Percentiles rank a stretch among this genome's conserved stretches.
phyloP scores from a whole-genome alignment of 768 basidiomycete genomes.

The Russula dissimulans region DNA sequence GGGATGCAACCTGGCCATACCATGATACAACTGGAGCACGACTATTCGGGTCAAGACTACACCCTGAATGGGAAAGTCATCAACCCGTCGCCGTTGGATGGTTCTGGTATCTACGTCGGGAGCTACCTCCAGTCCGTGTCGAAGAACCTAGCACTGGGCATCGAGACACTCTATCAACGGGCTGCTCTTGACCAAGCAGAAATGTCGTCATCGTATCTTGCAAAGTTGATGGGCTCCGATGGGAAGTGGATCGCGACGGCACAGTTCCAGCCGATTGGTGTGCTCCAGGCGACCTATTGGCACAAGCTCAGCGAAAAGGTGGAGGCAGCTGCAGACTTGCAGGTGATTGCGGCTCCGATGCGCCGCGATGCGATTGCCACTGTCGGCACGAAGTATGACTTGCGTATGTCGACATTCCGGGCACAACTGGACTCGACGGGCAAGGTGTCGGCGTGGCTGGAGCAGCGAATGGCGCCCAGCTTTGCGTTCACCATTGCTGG shows the following conservation, averaged over 20 bases:
- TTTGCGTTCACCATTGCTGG: slow-evolving; percentile 93
- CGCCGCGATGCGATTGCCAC: slow-evolving; percentile 90
- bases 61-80: slow-evolving; percentile 77
- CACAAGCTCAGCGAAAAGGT: slow-evolving; percentile 93
- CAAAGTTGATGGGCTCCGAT: slow-evolving; percentile 63
- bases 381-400: slow-evolving; percentile 92
- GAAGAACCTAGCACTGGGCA: slow-evolving; percentile 80
- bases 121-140: slow-evolving; percentile 90
- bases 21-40: slow-evolving; percentile 92
- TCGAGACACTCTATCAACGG: slow-evolving; percentile 78
- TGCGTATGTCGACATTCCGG: slow-evolving; percentile 87
- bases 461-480: slow-evolving; percentile 91
- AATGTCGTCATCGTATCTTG: slow-evolving; percentile 63
- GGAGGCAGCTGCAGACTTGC: slow-evolving; percentile 92
- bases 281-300: slow-evolving; percentile 91
- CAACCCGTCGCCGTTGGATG: slow-evolving; percentile 83
- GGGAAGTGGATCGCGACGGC: slow-evolving; percentile 92
- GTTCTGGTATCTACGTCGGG: slow-evolving; percentile 86
- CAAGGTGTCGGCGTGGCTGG: slow-evolving; percentile 89
- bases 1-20: slow-evolving; percentile 71
- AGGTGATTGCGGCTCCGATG: slow-evolving; percentile 66
- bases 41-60: slow-evolving; percentile 83
- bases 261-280: slow-evolving; percentile 72
- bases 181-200: slow-evolving; percentile 66
- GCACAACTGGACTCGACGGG: slow-evolving; percentile 93